Evolutionary conservation across 1,284 basidiomycete species (phyloP).

Genomic region (Tetrapyrgos nigripes): DNA sequence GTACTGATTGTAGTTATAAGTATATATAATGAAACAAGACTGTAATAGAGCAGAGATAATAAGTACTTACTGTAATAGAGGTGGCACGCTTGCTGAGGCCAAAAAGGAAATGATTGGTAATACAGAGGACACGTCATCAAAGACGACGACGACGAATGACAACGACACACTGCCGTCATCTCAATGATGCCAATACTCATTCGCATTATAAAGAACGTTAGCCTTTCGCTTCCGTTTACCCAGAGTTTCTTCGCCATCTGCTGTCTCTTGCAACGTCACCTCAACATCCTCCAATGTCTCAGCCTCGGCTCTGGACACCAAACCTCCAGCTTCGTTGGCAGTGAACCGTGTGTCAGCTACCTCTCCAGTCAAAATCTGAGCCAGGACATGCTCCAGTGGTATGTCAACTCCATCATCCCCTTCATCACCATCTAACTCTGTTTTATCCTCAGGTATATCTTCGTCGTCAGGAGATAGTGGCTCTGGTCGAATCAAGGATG

Average conservation of each 20-base stretch:
- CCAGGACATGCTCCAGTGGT: neutral
- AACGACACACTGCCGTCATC: no score
- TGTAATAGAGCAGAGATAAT: no score
- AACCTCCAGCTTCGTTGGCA: neutral
- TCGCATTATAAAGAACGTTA: neutral
- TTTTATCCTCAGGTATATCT: neutral
- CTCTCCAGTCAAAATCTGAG: neutral
- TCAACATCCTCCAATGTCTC: neutral
- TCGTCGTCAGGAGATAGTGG: no score
- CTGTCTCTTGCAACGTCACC: neutral
- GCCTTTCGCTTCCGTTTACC: neutral
- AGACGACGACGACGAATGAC: no score
- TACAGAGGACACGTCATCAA: no score
- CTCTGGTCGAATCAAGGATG: neutral
- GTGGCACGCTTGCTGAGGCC: no score
- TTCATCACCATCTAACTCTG: neutral
- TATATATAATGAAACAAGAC: no score
- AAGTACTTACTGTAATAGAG: no score
- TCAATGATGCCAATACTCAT: no score
- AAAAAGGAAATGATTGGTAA: no score
- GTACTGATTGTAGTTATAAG: no score
- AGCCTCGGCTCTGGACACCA: neutral
- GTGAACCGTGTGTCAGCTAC: neutral
- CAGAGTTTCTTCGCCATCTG: neutral
- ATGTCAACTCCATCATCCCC: neutral